phyloP scores from a whole-genome alignment of 116 monocot species.

The Papilionanthe hybrid region DNA sequence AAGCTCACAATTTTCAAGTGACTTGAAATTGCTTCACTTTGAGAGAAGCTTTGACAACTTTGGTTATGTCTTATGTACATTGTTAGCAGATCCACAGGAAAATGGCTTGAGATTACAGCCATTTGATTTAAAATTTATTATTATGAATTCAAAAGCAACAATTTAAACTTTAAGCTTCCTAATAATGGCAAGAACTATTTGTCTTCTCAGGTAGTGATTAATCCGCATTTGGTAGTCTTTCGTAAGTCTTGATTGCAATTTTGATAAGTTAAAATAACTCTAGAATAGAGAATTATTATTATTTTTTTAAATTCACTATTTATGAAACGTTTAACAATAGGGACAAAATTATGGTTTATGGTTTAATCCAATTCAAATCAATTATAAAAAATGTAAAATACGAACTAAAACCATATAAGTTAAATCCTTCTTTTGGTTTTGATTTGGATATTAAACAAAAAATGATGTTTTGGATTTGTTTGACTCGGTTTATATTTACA shows the following conservation, averaged over 20 bases:
- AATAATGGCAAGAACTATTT: neutral
- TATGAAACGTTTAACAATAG: neutral
- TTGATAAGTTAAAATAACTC: neutral
- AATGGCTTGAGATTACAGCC: neutral
- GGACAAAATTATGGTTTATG: neutral
- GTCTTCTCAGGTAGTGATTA: neutral
- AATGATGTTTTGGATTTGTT: too few relatives aligned
- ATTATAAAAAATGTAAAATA: neutral
- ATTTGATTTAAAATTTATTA: neutral
- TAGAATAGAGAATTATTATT: neutral
- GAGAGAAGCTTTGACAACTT: too few relatives aligned
- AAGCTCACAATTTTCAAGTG: too few relatives aligned
- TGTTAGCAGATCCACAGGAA: too few relatives aligned
- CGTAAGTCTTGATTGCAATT: neutral
- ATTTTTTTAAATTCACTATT: neutral
- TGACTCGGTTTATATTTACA: too few relatives aligned
- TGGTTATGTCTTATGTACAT: too few relatives aligned
- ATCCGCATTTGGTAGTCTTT: neutral
- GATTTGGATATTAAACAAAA: too few relatives aligned
- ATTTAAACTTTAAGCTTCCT: neutral
- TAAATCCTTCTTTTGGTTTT: too few relatives aligned
- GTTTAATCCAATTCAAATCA: neutral
- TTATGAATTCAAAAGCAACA: neutral
- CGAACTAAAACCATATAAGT: too few relatives aligned
- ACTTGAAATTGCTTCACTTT: too few relatives aligned